Evolutionary conservation across 176 grass and related monocot genomes (phyloP).

Genomic region (Triticum turgidum): DNA sequence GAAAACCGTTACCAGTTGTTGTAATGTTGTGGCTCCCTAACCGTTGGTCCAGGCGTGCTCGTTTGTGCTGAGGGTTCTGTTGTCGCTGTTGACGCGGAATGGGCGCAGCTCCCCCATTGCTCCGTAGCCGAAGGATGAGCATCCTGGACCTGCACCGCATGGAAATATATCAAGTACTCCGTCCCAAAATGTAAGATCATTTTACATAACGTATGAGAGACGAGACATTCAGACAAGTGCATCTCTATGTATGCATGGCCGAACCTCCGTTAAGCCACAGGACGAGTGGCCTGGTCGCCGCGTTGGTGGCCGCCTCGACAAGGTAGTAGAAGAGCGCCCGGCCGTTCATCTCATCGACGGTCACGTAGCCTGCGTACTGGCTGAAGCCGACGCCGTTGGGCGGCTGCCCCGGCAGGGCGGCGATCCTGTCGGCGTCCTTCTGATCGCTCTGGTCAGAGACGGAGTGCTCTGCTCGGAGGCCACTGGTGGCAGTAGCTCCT

Average conservation of each 20-base stretch:
- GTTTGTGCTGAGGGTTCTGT: slow-evolving; percentile 35
- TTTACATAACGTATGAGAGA: too few relatives aligned
- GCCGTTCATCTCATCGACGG: slow-evolving; percentile 29
- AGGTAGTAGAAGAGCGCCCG: slow-evolving; percentile 59
- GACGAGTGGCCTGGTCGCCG: slow-evolving; percentile 26
- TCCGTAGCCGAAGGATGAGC: slow-evolving; percentile 48
- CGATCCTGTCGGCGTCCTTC: slow-evolving; percentile 33
- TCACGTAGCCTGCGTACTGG: slow-evolving; percentile 53
- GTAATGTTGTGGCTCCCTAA: background rate
- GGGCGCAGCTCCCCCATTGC: slow-evolving; percentile 44
- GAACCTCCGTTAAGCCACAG: slow-evolving; percentile 63
- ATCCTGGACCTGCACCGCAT: slow-evolving; percentile 37
- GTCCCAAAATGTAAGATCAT: too few relatives aligned
- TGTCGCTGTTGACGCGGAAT: slow-evolving; percentile 38
- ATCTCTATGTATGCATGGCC: background rate
- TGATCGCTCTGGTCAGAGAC: slow-evolving; percentile 3
- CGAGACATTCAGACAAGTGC: background rate
- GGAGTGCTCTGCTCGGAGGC: background rate
- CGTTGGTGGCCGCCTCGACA: slow-evolving; percentile 13
- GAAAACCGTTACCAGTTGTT: background rate
- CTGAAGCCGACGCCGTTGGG: slow-evolving; percentile 10
- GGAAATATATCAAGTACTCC: background rate
- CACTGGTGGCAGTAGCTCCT: background rate
- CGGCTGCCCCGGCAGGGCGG: slow-evolving; percentile 35
- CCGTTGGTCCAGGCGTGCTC: slow-evolving; percentile 46